These are phyloP conservation scores for Diaporthe nobilis DNA, from an alignment of 2,329 filamentous ascomycete genomes.

Conservation along the genomic window DNA sequence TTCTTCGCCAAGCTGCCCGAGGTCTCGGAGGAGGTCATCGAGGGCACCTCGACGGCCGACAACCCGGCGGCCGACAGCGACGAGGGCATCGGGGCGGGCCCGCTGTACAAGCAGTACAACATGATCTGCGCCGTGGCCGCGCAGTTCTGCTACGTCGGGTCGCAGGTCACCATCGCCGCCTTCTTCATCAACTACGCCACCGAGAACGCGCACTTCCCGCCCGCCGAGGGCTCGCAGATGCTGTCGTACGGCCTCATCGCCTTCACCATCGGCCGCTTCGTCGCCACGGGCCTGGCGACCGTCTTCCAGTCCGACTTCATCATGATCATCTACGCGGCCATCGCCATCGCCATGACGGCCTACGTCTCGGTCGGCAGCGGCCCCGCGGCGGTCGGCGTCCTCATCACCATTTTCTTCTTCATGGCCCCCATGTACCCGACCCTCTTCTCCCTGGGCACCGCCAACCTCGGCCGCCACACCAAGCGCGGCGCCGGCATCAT, in stretches of 20 bases:
- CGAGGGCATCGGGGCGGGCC: constrained; percentile 59
- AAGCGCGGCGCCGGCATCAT: constrained; percentile 69
- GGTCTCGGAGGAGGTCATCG: constrained; percentile 51
- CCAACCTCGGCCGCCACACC: constrained; percentile 69
- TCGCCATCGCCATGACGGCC: constrained; percentile 64
- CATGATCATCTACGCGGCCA: constrained; percentile 57
- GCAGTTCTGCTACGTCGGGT: constrained; percentile 75
- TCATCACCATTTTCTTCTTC: constrained; percentile 70
- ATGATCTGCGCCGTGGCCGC: constrained; percentile 72
- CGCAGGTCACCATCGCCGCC: constrained; percentile 67
- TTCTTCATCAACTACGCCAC: constrained; percentile 68
- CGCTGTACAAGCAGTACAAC: constrained; percentile 70
- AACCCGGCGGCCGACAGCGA: constrained; percentile 63
- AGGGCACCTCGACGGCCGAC: constrained; percentile 72
- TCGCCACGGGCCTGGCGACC: constrained; percentile 64
- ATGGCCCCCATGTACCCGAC: constrained; percentile 72
- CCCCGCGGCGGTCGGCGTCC: constrained; percentile 66
- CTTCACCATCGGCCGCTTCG: constrained; percentile 72
- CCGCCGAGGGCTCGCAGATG: constrained; percentile 59
- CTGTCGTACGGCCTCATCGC: constrained; percentile 71
- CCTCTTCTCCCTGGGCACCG: constrained; percentile 71
- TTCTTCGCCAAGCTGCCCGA: constrained; percentile 65
- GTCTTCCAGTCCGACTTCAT: constrained; percentile 68
- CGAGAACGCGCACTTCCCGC: constrained; percentile 48
- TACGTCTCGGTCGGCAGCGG: constrained; percentile 48